Conservation (phyloP, 176 grass and related monocot genomes). For the Oryza punctata region DNA sequence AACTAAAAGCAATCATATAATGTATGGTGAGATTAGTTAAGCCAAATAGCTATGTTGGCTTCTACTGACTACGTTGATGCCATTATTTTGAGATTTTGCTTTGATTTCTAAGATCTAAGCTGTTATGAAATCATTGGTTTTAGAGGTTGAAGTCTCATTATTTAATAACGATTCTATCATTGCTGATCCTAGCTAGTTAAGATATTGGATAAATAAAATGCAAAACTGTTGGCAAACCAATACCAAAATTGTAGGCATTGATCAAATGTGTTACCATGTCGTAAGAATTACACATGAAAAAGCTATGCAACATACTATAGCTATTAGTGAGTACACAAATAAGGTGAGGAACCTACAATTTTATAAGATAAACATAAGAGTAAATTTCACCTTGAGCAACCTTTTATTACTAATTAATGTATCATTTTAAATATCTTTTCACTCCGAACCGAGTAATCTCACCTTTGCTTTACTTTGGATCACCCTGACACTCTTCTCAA, state of each 20-base stretch:
- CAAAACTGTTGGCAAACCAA: not conserved
- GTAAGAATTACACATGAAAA: too few relatives aligned
- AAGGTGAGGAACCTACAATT: too few relatives aligned
- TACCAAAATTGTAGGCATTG: not conserved
- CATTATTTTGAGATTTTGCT: not conserved
- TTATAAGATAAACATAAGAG: too few relatives aligned
- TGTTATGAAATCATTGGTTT: not conserved
- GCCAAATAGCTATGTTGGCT: conserved; percentile 23
- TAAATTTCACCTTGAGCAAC: too few relatives aligned
- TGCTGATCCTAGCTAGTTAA: not conserved
- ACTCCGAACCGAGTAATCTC: too few relatives aligned
- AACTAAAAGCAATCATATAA: conserved; percentile 38
- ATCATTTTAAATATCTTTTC: too few relatives aligned
- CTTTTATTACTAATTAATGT: too few relatives aligned
- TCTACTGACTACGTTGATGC: not conserved
- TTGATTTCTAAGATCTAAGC: conserved; percentile 8
- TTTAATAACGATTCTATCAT: not conserved
- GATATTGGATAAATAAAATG: not conserved
- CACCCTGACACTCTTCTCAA: too few relatives aligned
- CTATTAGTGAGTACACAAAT: too few relatives aligned
- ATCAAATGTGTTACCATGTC: not conserved
- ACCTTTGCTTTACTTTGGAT: too few relatives aligned
- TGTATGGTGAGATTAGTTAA: conserved; percentile 25
- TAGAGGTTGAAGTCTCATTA: not conserved
- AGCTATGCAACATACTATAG: too few relatives aligned